Evolutionary conservation across 306 rosid genomes (phyloP), one percentile per base, ranked within the genome.

Genomic region (Benincasa hispida): DNA sequence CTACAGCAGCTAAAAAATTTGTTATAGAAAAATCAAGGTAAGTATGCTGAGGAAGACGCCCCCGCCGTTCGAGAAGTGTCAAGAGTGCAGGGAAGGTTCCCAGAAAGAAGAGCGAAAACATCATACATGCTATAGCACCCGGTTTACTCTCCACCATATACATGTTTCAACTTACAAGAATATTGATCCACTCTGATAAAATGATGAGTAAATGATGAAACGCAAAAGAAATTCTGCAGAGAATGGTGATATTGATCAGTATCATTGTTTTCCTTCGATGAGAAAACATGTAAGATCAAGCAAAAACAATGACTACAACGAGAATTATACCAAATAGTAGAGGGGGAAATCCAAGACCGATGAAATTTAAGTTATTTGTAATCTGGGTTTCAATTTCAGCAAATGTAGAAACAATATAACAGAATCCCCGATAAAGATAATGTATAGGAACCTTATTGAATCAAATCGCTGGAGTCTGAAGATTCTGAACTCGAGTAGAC

Each of bases 1-100:
- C 54, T 1, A 93, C 80, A 79, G 97, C 96, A 80, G 98, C 97
- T 72, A 91, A 77, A 72, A 93, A 81, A 80, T 90, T 91, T 51
- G 98, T 86, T 76, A 93, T 67, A 0, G 98, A 78, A 79, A 90
- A 93, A 47, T 93, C 98, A 65, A 93, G 98, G 80, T 91, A 93
- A 2, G 96, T 91, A 66, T 93, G 97, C 42, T 93, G 98, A 85
- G 97, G 98, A 83, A 91, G 96, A 75, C 98, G 93, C 30, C 97
- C 98, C 69, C 92, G 39, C 47, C 97, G 87, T 67, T 93, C 96
- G 5, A 90, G 67, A 25, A 93, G 80, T 63, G 93, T 83, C 89
- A 93, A 42, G 1, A 93, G 24, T 47, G 96, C 98, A 30, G 94
- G 98, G 91, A 92, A 91, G 78, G 98, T 93, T 41, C 98, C 94